Evolutionary conservation across 1,139 yeast species (phyloP).

Genomic region (Geotrichum phurueaensis): DNA sequence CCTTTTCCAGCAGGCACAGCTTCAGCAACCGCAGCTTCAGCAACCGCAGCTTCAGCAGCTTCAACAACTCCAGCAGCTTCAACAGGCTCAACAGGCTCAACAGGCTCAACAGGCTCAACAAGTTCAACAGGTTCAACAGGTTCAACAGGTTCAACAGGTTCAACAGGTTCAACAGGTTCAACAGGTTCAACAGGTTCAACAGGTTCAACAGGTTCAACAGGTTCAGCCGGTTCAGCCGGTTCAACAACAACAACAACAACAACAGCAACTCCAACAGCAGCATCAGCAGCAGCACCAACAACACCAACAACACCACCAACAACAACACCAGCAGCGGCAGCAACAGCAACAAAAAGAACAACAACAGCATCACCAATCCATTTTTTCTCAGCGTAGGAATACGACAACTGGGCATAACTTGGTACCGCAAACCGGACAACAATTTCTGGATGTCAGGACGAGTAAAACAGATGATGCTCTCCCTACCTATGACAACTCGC

Average conservation of each 20-base stretch:
- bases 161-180: not conserved
- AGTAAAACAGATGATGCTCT: not conserved
- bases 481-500: constrained; percentile 1
- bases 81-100: not conserved
- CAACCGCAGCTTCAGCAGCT: not conserved
- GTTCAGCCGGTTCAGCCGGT: not conserved
- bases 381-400: not conserved
- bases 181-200: not conserved
- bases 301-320: not conserved
- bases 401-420: not conserved
- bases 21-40: not conserved
- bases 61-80: not conserved
- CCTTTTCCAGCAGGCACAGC: not conserved
- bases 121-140: too few relatives aligned
- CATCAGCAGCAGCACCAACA: not conserved
- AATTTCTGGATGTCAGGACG: not conserved
- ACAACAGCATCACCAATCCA: not conserved
- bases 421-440: not conserved
- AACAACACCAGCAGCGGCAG: not conserved
- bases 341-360: not conserved
- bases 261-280: not conserved
- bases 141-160: too few relatives aligned
- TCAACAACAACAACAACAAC: not conserved
- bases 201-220: not conserved
- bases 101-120: not conserved